phyloP scores from a whole-genome alignment of 306 rosid genomes.

The Alnus rubra region DNA sequence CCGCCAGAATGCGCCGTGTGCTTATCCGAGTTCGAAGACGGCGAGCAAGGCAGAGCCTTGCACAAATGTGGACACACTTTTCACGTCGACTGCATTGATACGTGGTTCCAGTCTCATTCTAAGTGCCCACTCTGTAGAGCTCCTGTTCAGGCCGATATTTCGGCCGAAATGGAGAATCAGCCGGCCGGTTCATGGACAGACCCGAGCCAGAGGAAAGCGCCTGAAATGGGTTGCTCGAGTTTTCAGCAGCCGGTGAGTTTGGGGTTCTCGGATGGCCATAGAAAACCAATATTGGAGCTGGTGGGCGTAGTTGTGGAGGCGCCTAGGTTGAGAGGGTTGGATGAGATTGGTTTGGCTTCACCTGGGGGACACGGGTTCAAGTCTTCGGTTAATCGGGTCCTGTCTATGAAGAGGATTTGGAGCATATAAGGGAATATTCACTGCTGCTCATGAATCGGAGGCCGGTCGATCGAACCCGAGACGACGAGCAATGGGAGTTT shows the following conservation, averaged over 20 bases:
- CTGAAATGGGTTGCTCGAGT: constrained; percentile 22
- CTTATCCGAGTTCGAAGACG: constrained; percentile 45
- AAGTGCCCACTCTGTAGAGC: constrained; percentile 59
- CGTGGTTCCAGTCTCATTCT: constrained; percentile 54
- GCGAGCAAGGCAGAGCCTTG: constrained; percentile 37
- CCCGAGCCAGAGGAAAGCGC: not conserved
- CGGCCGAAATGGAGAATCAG: not conserved
- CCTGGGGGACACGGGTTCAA: constrained; percentile 6
- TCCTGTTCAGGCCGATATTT: constrained; percentile 20
- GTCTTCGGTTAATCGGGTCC: constrained; percentile 5
- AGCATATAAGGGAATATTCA: constrained; percentile 12
- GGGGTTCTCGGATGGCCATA: constrained; percentile 26
- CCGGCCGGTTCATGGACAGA: not conserved
- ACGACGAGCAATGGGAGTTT: not conserved
- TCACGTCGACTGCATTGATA: constrained; percentile 46
- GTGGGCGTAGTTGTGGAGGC: constrained; percentile 20
- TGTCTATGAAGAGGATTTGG: constrained; percentile 33
- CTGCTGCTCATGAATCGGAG: not conserved
- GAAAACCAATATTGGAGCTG: constrained; percentile 28
- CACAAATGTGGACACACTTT: constrained; percentile 55
- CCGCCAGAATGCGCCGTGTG: constrained; percentile 54
- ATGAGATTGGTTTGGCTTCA: constrained; percentile 2
- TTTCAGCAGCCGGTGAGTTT: constrained; percentile 16
- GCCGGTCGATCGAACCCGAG: too few relatives aligned
- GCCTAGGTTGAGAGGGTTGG: not conserved